A percentile compares a stretch with the other conserved stretches of the same genome.
Evolutionary conservation across 352 stramenopile genomes (phyloP).

Genomic region (Elongisporangium undulatum): DNA sequence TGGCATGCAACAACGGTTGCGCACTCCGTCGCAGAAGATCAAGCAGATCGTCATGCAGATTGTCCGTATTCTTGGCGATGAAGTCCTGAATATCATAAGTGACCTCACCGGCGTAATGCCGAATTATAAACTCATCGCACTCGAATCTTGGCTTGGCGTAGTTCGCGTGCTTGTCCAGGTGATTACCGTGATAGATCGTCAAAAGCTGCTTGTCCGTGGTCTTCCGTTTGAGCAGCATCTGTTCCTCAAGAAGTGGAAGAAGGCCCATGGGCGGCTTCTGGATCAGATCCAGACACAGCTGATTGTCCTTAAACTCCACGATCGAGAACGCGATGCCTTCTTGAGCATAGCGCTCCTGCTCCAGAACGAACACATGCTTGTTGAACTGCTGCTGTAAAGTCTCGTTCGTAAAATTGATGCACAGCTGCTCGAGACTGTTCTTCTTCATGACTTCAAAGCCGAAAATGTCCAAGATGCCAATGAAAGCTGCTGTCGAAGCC

Average conservation of each 20-base stretch:
- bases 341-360: constrained; percentile 73
- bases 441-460: constrained; percentile 87
- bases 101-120: constrained; percentile 80
- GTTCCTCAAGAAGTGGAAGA: constrained; percentile 81
- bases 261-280: constrained; percentile 77
- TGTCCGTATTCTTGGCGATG: constrained; percentile 87
- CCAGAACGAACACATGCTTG: constrained; percentile 81
- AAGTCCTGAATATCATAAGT: constrained; percentile 83
- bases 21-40: constrained; percentile 67
- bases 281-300: constrained; percentile 73
- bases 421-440: constrained; percentile 89
- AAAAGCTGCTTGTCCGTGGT: constrained; percentile 82
- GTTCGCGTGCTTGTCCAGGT: constrained; percentile 64
- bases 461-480: constrained; percentile 91
- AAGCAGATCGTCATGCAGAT: constrained; percentile 84
- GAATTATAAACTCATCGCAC: constrained; percentile 83
- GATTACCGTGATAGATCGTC: constrained; percentile 74
- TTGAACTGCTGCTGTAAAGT: constrained; percentile 90
- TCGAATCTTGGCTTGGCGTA: constrained; percentile 79
- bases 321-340: constrained; percentile 74
- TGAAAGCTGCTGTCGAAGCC: constrained; percentile 33
- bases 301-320: constrained; percentile 85
- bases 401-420: constrained; percentile 92
- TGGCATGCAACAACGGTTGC: constrained; percentile 56
- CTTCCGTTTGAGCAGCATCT: constrained; percentile 85